Evolutionary conservation across 495 filamentous ascomycete genomes (phyloP).

Genomic region (Tuber aestivum): DNA sequence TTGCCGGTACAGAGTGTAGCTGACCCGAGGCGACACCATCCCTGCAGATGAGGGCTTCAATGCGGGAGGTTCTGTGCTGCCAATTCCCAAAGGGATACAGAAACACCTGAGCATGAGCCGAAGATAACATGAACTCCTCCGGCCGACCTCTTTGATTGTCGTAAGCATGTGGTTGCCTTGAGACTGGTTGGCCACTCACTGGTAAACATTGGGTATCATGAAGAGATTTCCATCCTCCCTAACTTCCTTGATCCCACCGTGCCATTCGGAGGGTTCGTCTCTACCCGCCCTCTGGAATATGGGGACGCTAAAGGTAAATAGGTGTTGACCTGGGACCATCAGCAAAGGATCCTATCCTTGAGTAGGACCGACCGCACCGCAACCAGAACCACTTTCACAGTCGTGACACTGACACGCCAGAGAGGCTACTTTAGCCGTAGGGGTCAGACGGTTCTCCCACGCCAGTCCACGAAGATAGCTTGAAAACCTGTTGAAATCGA

Average conservation of each 20-base stretch:
- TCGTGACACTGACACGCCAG: background rate
- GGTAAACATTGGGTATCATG: background rate
- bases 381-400: background rate
- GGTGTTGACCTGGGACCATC: background rate
- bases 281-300: background rate
- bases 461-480: background rate
- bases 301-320: background rate
- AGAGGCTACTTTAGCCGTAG: background rate
- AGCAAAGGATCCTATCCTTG: background rate
- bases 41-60: background rate
- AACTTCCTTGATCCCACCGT: background rate
- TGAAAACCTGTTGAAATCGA: slow-evolving; percentile 4
- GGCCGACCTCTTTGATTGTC: background rate
- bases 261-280: background rate
- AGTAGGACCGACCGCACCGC: background rate
- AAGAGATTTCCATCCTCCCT: background rate
- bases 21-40: background rate
- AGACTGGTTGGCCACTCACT: background rate
- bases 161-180: background rate
- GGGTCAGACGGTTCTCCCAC: background rate
- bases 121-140: slow-evolving; percentile 1
- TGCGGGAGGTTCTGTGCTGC: background rate
- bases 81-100: background rate
- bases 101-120: background rate
- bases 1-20: background rate